Conservation (phyloP, 176 grass and related monocot species). For the Themeda triandra region DNA sequence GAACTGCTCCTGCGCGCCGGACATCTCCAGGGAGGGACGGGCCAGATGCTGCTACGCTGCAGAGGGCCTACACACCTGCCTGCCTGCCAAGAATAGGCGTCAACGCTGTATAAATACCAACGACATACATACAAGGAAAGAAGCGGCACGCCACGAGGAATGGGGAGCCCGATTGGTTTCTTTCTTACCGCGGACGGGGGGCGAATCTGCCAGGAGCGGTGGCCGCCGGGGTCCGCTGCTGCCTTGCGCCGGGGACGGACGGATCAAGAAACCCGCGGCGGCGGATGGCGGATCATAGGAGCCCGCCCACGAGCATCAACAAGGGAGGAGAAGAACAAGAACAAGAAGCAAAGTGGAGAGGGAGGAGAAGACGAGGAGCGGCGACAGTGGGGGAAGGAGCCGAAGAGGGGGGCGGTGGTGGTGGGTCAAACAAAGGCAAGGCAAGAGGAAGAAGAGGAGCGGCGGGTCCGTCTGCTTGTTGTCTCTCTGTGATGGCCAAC, state of each 20-base stretch:
- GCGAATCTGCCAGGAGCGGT: constrained; percentile 17
- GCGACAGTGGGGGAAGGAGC: background rate
- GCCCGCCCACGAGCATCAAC: background rate
- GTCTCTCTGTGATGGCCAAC: background rate
- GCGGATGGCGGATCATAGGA: constrained; percentile 24
- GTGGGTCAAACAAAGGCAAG: constrained; percentile 25
- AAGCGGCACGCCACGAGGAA: background rate
- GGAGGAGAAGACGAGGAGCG: background rate
- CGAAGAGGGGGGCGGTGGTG: background rate
- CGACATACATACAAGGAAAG: background rate
- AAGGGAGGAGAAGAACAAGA: background rate
- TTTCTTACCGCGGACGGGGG: background rate
- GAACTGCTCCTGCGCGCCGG: constrained; percentile 55
- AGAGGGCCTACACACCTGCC: background rate
- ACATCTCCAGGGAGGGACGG: constrained; percentile 21
- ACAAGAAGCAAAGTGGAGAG: background rate
- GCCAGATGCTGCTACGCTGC: background rate
- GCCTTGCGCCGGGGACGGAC: background rate
- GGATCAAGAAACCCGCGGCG: constrained; percentile 29
- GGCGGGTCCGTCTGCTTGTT: background rate
- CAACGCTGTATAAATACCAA: background rate
- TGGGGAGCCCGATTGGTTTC: background rate
- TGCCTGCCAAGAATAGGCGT: background rate
- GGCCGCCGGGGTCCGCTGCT: background rate
- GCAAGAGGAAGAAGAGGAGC: background rate